phyloP scores from a whole-genome alignment of 164 flowering plant genomes.

The Protea cynaroides region DNA sequence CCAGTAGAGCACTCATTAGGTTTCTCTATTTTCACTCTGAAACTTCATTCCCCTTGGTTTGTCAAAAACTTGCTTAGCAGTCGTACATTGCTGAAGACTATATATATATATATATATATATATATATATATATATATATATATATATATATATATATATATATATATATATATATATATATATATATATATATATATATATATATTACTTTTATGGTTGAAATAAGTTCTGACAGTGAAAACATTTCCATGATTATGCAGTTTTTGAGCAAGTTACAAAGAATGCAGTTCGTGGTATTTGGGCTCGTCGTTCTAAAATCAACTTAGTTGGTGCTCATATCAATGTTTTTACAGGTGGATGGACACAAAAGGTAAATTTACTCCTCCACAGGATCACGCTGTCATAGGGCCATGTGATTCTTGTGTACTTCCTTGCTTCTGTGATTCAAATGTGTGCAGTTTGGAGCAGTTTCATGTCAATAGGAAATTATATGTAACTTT shows the following conservation, averaged over 20 bases:
- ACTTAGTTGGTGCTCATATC: slow-evolving; percentile 97
- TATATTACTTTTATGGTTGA: not conserved
- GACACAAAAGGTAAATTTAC: slow-evolving; percentile 86
- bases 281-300: slow-evolving; percentile 95
- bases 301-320: slow-evolving; percentile 88
- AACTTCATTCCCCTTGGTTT: too few species aligned
- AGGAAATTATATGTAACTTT: not conserved
- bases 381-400: not conserved
- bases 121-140: too few species aligned
- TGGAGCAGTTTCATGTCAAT: not conserved
- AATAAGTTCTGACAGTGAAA: not conserved
- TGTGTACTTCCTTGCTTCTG: not conserved
- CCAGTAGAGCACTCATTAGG: too few species aligned
- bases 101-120: too few species aligned
- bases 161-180: too few species aligned
- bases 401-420: not conserved
- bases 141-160: too few species aligned
- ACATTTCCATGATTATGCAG: slow-evolving; percentile 35
- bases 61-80: too few species aligned
- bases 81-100: too few species aligned
- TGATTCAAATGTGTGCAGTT: not conserved
- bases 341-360: slow-evolving; percentile 99
- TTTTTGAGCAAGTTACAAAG: slow-evolving; percentile 92
- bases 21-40: too few species aligned
- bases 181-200: not conserved